Evolutionary conservation across 768 basidiomycete genomes (phyloP).

Genomic region (Trametes elegans): DNA sequence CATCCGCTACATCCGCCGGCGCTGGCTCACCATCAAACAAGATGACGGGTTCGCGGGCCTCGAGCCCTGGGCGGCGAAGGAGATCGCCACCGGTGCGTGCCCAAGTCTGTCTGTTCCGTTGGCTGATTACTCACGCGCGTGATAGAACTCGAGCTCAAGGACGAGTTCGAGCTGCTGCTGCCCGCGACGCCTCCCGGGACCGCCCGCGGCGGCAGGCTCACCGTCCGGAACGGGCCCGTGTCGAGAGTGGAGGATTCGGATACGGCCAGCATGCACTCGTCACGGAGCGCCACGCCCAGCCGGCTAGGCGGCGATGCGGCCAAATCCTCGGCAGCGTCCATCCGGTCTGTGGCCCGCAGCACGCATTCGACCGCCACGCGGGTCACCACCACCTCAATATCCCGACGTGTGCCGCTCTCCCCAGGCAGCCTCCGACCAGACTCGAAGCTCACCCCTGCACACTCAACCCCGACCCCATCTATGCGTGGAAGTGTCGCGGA

Average conservation of each 20-base stretch:
- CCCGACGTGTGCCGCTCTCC: constrained; percentile 24
- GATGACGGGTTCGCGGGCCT: constrained; percentile 79
- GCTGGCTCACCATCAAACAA: constrained; percentile 74
- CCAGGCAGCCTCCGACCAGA: constrained; percentile 46
- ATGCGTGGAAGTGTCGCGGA: constrained; percentile 18
- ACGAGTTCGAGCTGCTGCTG: constrained; percentile 65
- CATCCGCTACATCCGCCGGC: constrained; percentile 69
- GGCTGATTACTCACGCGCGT: neutral
- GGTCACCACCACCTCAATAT: constrained; percentile 27
- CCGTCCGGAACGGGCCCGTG: constrained; percentile 22
- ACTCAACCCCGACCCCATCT: constrained; percentile 21
- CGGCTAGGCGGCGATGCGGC: constrained; percentile 28
- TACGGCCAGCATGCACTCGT: constrained; percentile 43
- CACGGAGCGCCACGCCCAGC: constrained; percentile 44
- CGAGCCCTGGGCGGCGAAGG: constrained; percentile 87
- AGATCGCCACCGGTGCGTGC: constrained; percentile 85
- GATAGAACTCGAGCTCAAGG: constrained; percentile 75
- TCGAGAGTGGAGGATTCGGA: constrained; percentile 35
- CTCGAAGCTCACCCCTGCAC: constrained; percentile 66
- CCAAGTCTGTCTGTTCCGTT: constrained; percentile 29
- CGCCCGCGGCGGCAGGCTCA: constrained; percentile 17
- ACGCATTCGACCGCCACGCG: constrained; percentile 35
- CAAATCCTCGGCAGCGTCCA: constrained; percentile 38
- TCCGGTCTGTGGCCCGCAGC: constrained; percentile 47
- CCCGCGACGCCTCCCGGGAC: constrained; percentile 35